These are phyloP conservation scores for Novymonas esmeraldas DNA, from an alignment of 208 protist genomes.

Conservation along the genomic window DNA sequence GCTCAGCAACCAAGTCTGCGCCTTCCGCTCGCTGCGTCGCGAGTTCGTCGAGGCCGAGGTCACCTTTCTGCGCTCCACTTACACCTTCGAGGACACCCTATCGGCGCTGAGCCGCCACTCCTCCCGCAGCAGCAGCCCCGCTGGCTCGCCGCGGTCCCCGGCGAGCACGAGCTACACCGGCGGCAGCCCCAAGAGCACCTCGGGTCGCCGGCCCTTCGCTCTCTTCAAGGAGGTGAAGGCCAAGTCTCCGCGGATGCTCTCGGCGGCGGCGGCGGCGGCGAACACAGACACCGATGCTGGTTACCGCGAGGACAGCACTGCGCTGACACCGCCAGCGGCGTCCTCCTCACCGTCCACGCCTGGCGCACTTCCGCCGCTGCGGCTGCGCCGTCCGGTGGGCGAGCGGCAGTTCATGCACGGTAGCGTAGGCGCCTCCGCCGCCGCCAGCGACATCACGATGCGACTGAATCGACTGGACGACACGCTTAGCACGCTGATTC, in stretches of 20 bases:
- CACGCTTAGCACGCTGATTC: slow-evolving; percentile 33
- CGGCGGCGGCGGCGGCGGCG: slow-evolving; percentile 3
- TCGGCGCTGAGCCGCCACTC: slow-evolving; percentile 29
- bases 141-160: slow-evolving; percentile 27
- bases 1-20: slow-evolving; percentile 48
- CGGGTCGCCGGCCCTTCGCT: slow-evolving; percentile 41
- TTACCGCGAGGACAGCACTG: slow-evolving; percentile 1
- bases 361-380: slow-evolving; percentile 12
- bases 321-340: slow-evolving; percentile 17
- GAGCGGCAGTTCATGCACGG: slow-evolving; percentile 1
- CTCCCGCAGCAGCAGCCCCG: slow-evolving; percentile 20
- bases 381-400: slow-evolving; percentile 4
- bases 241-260: slow-evolving; percentile 37
- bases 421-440: neutral
- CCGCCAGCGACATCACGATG: slow-evolving; percentile 14
- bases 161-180: slow-evolving; percentile 9
- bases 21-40: slow-evolving; percentile 56
- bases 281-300: neutral
- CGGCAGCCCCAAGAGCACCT: slow-evolving; percentile 14
- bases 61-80: slow-evolving; percentile 51
- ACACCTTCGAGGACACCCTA: slow-evolving; percentile 49
- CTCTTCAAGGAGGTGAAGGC: slow-evolving; percentile 45
- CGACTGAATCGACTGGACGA: slow-evolving; percentile 30
- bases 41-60: slow-evolving; percentile 35
- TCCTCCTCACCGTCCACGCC: neutral